Conservation (phyloP, 768 basidiomycete genomes). For the Solioccasus polychromus region DNA sequence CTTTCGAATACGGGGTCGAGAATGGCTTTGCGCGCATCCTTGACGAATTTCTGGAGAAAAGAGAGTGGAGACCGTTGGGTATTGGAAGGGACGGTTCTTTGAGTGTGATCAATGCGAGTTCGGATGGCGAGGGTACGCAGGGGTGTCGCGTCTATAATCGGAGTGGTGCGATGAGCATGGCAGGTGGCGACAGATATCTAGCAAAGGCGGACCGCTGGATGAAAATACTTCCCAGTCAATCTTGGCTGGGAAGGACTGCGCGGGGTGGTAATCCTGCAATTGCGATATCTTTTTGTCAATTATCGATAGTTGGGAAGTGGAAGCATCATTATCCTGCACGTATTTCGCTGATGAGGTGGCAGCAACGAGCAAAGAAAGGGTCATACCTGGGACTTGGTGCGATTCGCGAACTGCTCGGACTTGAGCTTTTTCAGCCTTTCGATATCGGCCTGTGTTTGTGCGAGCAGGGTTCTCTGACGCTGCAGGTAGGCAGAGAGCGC, state of each 20-base stretch:
- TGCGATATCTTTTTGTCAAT: conserved; percentile 40
- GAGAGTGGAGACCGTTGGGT: conserved; percentile 47
- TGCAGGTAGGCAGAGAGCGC: conserved; percentile 67
- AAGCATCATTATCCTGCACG: conserved; percentile 10
- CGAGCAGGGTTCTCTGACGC: conserved; percentile 56
- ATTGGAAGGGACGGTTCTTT: conserved; percentile 37
- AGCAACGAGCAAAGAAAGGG: background rate
- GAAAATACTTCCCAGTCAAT: conserved; percentile 65
- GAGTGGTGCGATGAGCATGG: conserved; percentile 8
- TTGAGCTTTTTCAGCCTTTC: conserved; percentile 49
- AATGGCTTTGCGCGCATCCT: conserved; percentile 46
- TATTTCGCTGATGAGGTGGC: conserved; percentile 18
- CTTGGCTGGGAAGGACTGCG: conserved; percentile 39
- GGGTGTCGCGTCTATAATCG: conserved; percentile 48
- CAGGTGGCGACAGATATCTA: background rate
- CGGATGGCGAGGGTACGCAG: conserved; percentile 46
- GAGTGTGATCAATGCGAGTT: conserved; percentile 35
- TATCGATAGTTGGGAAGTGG: conserved; percentile 30
- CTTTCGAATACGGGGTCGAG: conserved; percentile 42
- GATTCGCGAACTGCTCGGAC: conserved; percentile 30
- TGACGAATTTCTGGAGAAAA: conserved; percentile 57
- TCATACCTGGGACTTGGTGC: conserved; percentile 36
- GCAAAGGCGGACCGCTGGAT: conserved; percentile 44
- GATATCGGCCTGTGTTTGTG: conserved; percentile 62
- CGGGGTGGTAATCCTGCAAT: conserved; percentile 41